Conservation (phyloP, 108 stramenopile species). For the Cyclotella atomus region DNA sequence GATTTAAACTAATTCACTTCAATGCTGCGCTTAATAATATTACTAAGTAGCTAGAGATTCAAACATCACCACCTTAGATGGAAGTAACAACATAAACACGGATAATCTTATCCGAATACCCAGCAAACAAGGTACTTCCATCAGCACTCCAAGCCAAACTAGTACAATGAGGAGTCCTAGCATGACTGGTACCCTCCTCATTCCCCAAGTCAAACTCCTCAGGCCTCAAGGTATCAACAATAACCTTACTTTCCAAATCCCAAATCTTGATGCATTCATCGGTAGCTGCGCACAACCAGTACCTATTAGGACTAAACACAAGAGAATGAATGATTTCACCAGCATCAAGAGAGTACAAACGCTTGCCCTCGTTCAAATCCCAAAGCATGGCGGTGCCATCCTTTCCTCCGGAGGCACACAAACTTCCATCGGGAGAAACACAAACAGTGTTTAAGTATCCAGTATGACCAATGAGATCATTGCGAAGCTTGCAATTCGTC, state of each 20-base stretch:
- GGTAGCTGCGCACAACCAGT: constrained; percentile 99
- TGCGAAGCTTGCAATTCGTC: constrained; percentile 98
- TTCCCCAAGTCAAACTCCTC: constrained; percentile 61
- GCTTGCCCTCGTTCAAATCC: constrained; percentile 99
- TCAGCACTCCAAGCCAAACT: constrained; percentile 98
- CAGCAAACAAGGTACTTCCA: constrained; percentile 96
- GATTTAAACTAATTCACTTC: neutral
- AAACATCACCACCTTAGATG: constrained; percentile 22
- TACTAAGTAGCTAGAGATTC: neutral
- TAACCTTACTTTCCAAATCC: constrained; percentile 98
- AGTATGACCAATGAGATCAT: constrained; percentile 98
- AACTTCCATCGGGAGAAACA: constrained; percentile 98
- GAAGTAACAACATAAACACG: constrained; percentile 92
- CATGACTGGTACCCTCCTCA: constrained; percentile 62
- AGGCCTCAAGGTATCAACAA: constrained; percentile 96
- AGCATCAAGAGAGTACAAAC: constrained; percentile 98
- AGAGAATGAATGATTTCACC: constrained; percentile 98
- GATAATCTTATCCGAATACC: constrained; percentile 96
- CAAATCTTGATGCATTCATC: constrained; percentile 99
- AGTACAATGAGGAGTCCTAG: constrained; percentile 86
- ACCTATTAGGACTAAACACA: constrained; percentile 99
- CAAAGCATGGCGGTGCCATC: constrained; percentile 99
- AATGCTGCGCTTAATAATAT: neutral
- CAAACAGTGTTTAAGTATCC: constrained; percentile 99
- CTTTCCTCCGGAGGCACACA: constrained; percentile 99